Conservation (phyloP, 2,329 filamentous ascomycete species). For the Hymenoscyphus linearis region DNA sequence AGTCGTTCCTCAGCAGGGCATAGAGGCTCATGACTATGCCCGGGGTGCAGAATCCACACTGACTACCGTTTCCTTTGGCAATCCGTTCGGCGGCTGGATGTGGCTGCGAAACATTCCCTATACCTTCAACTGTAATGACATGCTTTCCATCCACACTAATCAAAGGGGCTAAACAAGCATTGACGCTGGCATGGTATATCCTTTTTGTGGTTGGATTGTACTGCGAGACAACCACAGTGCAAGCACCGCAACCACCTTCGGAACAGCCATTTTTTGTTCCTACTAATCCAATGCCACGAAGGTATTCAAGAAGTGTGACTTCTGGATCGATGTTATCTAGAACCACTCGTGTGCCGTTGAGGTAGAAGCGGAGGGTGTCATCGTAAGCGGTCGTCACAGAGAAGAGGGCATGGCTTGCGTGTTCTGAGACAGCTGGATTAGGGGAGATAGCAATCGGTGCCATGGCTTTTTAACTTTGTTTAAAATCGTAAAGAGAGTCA, state of each 20-base stretch:
- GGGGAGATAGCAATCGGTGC: conserved; percentile 51
- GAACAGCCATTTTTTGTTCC: conserved; percentile 96
- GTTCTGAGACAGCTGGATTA: conserved; percentile 31
- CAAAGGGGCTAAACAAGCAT: conserved; percentile 89
- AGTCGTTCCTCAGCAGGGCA: conserved; percentile 81
- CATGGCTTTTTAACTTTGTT: conserved; percentile 36
- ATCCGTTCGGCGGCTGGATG: conserved; percentile 90
- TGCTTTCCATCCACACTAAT: conserved; percentile 95
- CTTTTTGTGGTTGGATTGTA: conserved; percentile 78
- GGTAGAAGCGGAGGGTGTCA: conserved; percentile 84
- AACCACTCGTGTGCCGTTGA: conserved; percentile 87
- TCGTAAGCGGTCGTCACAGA: conserved; percentile 72
- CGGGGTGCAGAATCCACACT: conserved; percentile 91
- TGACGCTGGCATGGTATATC: conserved; percentile 95
- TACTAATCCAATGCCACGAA: conserved; percentile 86
- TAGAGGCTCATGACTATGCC: conserved; percentile 98
- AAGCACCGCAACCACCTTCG: conserved; percentile 94
- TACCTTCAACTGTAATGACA: conserved; percentile 95
- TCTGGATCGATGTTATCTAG: conserved; percentile 88
- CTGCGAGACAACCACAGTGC: conserved; percentile 91
- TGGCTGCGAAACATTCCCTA: conserved; percentile 79
- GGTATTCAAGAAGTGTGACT: conserved; percentile 84
- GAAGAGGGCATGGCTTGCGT: conserved; percentile 39
- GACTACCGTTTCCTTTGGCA: conserved; percentile 84
- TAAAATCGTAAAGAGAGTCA: no score